Evolutionary conservation across 2,329 filamentous ascomycete species (phyloP), one percentile per base, ranked within the genome.

Genomic region (Penicillium psychrosexuale): DNA sequence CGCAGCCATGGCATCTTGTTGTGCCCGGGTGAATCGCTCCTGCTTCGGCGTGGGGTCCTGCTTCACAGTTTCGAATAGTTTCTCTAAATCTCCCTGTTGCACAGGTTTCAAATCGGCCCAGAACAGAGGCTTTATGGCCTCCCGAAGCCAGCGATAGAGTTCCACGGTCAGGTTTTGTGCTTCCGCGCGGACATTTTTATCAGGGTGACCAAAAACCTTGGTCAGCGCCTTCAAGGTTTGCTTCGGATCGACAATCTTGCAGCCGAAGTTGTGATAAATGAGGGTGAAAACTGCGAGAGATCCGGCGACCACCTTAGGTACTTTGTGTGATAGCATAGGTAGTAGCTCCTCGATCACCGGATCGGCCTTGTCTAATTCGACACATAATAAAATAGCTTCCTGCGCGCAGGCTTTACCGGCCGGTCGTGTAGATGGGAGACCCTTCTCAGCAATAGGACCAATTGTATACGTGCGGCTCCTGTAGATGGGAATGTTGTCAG

Each of bases 71-170:
- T 97, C 94, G 61, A 99, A 99, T 47, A 96, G 83, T 37, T 92
- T 89, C 69, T 99, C 95, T 53, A 99, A 78, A 69, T 99, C 95
- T 58, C 87, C 85, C 72, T 99, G 94, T 70, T 99, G 94, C 0
- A 96, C 93, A 0, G 93, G 89, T 72, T 99, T 99, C 58, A 99
- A 75, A 56, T 99, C 94, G 42, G 83, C 85, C 92, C 94, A 99
- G 72, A 99, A 97, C 75, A 97, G 88, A 36, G 93, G 91, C 72
- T 99, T 99, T 86, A 99, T 97, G 11, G 93, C 93, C 61, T 99
- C 94, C 63, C 93, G 89, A 33, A 99, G 80, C 94, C 95, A 99
- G 74, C 94, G 82, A 75, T 99, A 99, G 55, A 99, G 84, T 70
- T 99, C 95, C 45, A 97, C 90, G 0, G 93, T 89, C 54, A 99